Evolutionary conservation across 2,329 filamentous ascomycete species (phyloP).

Genomic region (Fusarium sp.): DNA sequence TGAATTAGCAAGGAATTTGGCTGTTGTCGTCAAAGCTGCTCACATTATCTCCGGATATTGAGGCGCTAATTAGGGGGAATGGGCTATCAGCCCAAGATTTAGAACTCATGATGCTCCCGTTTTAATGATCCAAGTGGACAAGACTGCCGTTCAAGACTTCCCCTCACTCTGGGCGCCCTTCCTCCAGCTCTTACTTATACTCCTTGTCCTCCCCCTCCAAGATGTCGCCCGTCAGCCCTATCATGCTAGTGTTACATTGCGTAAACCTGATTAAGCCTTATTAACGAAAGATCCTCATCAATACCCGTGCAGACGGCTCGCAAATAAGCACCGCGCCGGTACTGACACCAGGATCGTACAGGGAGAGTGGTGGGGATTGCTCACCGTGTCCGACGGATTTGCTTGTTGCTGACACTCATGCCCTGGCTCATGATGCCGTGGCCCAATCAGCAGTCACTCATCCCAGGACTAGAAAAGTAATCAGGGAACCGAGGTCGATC

Average conservation of each 20-base stretch:
- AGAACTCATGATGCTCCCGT: conserved; percentile 11
- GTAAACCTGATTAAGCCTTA: neutral
- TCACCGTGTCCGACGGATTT: neutral
- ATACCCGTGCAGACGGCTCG: neutral
- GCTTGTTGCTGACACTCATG: neutral
- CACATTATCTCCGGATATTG: conserved; percentile 41
- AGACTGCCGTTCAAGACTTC: neutral
- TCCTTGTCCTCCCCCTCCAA: neutral
- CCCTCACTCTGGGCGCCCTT: neutral
- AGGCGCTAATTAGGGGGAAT: conserved; percentile 45
- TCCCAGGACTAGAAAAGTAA: neutral
- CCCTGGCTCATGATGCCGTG: neutral
- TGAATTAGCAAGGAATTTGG: neutral
- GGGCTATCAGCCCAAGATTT: conserved; percentile 51
- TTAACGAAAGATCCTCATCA: neutral
- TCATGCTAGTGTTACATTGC: neutral
- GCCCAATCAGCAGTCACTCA: neutral
- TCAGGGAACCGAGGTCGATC: neutral
- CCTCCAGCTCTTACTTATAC: neutral
- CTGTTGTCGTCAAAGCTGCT: neutral
- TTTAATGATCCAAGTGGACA: neutral
- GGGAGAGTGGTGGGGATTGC: neutral
- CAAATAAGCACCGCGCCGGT: neutral
- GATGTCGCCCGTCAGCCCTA: conserved; percentile 1
- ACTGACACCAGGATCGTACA: neutral